phyloP scores from a whole-genome alignment of 2,329 filamentous ascomycete genomes.

The Mollisiaceae sp. region DNA sequence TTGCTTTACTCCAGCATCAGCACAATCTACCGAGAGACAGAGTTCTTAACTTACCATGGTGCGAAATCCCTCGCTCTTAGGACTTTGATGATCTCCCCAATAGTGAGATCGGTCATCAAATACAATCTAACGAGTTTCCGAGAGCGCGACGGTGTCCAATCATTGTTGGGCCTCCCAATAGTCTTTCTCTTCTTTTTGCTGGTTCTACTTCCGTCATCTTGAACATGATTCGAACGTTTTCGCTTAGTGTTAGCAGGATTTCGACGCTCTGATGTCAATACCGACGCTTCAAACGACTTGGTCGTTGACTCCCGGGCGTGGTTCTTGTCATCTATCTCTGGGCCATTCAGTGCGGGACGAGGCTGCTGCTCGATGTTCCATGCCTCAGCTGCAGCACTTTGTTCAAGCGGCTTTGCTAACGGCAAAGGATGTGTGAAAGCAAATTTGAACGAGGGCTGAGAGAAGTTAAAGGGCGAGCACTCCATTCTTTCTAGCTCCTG shows the following conservation, averaged over 20 bases:
- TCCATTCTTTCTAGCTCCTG: neutral
- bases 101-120: neutral
- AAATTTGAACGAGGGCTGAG: neutral
- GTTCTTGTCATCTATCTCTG: neutral
- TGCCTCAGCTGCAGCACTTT: neutral
- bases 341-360: neutral
- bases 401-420: neutral
- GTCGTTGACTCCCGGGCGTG: neutral
- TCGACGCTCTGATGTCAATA: neutral
- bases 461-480: neutral
- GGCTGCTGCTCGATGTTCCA: neutral
- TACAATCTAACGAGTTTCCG: constrained; percentile 3
- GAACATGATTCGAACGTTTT: neutral
- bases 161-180: neutral
- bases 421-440: neutral
- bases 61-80: neutral
- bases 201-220: neutral
- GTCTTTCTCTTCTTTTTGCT: neutral
- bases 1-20: constrained; percentile 12
- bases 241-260: neutral
- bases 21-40: neutral
- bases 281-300: neutral
- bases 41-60: neutral
- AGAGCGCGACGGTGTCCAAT: neutral
- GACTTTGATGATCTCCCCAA: neutral